Evolutionary conservation across 306 rosid species (phyloP).

Genomic region (Rosa rugosa): DNA sequence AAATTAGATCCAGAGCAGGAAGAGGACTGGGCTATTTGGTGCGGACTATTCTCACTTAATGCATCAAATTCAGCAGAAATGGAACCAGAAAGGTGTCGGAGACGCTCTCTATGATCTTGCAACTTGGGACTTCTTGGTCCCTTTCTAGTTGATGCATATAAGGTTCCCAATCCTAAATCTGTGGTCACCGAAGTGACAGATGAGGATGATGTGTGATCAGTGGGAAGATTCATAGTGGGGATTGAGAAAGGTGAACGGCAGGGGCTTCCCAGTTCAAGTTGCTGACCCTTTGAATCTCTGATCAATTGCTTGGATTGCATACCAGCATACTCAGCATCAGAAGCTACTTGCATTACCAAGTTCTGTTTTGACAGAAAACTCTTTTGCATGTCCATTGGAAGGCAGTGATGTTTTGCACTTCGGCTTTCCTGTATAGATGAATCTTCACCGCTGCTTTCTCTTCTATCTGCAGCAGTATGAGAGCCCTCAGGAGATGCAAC

Average conservation of each 20-base stretch:
- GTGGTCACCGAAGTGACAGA: constrained; percentile 65
- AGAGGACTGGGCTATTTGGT: constrained; percentile 42
- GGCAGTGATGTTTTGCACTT: constrained; percentile 31
- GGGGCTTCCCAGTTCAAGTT: constrained; percentile 33
- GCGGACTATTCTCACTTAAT: constrained; percentile 34
- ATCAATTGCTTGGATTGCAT: constrained; percentile 27
- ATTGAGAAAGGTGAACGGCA: constrained; percentile 28
- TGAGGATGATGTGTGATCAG: constrained; percentile 40
- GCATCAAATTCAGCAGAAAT: constrained; percentile 50
- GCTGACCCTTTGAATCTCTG: constrained; percentile 33
- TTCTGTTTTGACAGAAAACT: constrained; percentile 39
- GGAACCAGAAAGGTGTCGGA: constrained; percentile 51
- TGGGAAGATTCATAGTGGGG: constrained; percentile 29
- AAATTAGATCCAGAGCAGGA: constrained; percentile 41
- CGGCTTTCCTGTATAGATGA: constrained; percentile 35
- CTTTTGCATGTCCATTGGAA: constrained; percentile 26
- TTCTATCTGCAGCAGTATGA: constrained; percentile 35
- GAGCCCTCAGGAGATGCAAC: constrained; percentile 44
- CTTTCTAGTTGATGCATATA: constrained; percentile 48
- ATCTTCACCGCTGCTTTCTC: constrained; percentile 48
- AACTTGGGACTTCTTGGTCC: constrained; percentile 46
- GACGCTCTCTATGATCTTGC: constrained; percentile 34
- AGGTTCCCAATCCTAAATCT: constrained; percentile 91
- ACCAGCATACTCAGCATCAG: constrained; percentile 24
- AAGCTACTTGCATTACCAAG: constrained; percentile 36